Conservation (phyloP, 805 yeast genomes). For the Metschnikowia arizonensis region DNA sequence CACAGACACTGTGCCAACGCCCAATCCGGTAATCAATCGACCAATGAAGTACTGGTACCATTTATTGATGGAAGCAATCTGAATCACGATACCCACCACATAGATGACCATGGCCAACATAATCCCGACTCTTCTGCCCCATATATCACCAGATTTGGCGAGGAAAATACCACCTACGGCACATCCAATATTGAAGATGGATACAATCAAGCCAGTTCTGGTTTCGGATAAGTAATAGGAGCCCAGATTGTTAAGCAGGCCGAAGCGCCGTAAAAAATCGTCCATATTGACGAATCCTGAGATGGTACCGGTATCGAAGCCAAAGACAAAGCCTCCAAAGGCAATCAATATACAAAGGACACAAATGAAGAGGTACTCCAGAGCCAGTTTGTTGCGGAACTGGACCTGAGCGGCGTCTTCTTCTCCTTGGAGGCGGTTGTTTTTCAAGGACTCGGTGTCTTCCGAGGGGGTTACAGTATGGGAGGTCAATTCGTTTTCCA, state of each 20-base stretch:
- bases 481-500: constrained; percentile 8
- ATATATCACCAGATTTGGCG: constrained; percentile 53
- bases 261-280: constrained; percentile 53
- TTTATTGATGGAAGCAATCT: constrained; percentile 47
- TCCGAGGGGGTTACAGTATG: constrained; percentile 8
- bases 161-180: constrained; percentile 66
- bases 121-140: constrained; percentile 59
- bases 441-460: constrained; percentile 8
- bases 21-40: constrained; percentile 62
- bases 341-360: constrained; percentile 54
- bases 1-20: constrained; percentile 69
- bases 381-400: constrained; percentile 12
- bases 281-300: constrained; percentile 66
- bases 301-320: constrained; percentile 77
- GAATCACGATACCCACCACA: constrained; percentile 57
- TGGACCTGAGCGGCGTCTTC: constrained; percentile 7
- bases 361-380: constrained; percentile 28
- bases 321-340: constrained; percentile 74
- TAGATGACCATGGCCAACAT: constrained; percentile 52
- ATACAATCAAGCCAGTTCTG: constrained; percentile 50
- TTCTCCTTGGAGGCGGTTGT: constrained; percentile 5
- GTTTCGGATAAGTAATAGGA: constrained; percentile 39
- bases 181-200: constrained; percentile 65
- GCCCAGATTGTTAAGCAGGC: constrained; percentile 41
- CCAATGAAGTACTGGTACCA: constrained; percentile 65